Base-by-base conservation (phyloP, 2,329 filamentous ascomycete species). In the Alternaria brassicae region DNA sequence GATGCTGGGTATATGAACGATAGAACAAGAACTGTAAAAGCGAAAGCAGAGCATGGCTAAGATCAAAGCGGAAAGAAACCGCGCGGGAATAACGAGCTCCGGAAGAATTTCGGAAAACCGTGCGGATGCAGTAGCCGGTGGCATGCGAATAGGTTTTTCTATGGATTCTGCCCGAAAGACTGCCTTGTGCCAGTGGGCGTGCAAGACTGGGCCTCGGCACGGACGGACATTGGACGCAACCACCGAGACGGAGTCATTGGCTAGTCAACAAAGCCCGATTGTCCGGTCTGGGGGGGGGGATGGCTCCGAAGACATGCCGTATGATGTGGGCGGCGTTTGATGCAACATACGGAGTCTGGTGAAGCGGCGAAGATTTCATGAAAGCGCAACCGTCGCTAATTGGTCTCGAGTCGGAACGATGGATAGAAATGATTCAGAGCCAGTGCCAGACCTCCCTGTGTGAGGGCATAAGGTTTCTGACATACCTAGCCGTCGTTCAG, bases 401-500 rank as follows among this genome's bases (percentile, higher is more conserved):
- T 34, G 44, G 44, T 36, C 19, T n/a, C 19, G 44, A 48, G 44
- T n/a, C 30, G 30, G 5, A 30, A 21, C 6, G 28, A 25, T 36
- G 13, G 19, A 21, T 21, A 34, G 9, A 2, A 25, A 23, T 12
- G 32, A 2, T 34, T 34, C 30, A 7, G 30, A 25, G 15, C 30
- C 19, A 36, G 19, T 36, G 19, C 13, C 30, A 34, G 13, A 36
- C 44, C 13, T n/a, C 19, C 5, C 10, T 12, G 2, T n/a, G 44
- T 6, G 44, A n/a, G 44, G 8, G 44, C 12, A 36, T 6, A 36
- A 34, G 44, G 44, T 12, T 48, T 17, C 4, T 17, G 17, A 34
- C 15, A 25, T 1, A 17, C 15, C 2, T 32, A n/a, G n/a, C n/a
- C n/a, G n/a, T 34, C 17, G 12, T 39, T 76, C 64, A 77, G 17